Base-by-base conservation (phyloP, 169 alveolate genomes). In the Toxoplasma gondii region DNA sequence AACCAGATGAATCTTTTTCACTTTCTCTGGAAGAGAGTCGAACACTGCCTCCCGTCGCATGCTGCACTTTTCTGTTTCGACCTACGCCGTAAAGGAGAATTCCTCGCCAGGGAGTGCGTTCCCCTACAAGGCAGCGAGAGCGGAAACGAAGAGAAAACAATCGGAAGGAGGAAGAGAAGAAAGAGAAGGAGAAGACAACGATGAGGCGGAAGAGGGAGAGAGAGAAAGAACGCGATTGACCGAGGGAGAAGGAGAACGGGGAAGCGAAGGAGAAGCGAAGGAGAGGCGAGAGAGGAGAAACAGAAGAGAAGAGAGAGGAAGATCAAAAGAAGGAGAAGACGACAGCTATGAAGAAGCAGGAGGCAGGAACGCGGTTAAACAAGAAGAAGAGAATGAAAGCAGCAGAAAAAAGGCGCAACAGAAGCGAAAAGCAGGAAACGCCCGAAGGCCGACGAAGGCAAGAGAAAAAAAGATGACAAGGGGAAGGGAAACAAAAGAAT, bases 91-190 rank as follows among this genome's bases (percentile, higher is more conserved):
- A 96, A 45, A 96, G 96, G 45, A 96, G 95, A 53, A 93, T 93
- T 36, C 93, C 96, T 44, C 92, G 69, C 97, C 97, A 96, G 24
- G 97, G 97, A 44, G 93, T 91, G 29, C 97, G 91, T 36, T 94
- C 96, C 74, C 96, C 96, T 94, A 88, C 39, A 38, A 10, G 29
- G n/a, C 10, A 78, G 1, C 49, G n/a, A 7, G 43, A 78, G n/a
- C 4, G 27, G 10, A 27, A 4, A 78, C 9, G 2, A 17, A 78
- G n/a, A 78, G 39, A 78, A 38, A 4, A 38, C 10, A 70, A 70
- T 16, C 44, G 39, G 39, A 22, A 70, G 39, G 83, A 7, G 17
- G 83, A 70, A 22, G 10, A 22, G 27, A 70, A 70, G 34, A 10
- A 70, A 34, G 29, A 7, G 83, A 34, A 70, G 34, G 34, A 31